Conservation (phyloP, 2,329 filamentous ascomycete genomes). For the Alternaria arborescens region DNA sequence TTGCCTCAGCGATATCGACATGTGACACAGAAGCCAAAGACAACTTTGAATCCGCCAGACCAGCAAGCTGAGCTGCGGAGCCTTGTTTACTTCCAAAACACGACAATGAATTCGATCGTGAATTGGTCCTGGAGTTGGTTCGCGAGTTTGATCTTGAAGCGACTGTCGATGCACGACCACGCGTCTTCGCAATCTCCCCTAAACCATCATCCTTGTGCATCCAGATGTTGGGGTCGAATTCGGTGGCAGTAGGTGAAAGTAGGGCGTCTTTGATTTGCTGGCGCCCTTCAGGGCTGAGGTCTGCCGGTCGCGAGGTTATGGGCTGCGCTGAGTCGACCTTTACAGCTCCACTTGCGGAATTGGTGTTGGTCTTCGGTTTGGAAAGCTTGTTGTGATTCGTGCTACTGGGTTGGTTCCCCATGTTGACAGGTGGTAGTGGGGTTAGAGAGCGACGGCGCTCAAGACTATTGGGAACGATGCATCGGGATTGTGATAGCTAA, state of each 20-base stretch:
- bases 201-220: conserved; percentile 31
- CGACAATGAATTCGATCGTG: conserved; percentile 38
- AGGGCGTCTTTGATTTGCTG: conserved; percentile 43
- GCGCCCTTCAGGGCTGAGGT: conserved; percentile 38
- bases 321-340: conserved; percentile 34
- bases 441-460: conserved; percentile 34
- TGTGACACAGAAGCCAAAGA: conserved; percentile 44
- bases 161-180: conserved; percentile 35
- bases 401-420: conserved; percentile 44
- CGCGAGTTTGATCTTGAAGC: conserved; percentile 41
- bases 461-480: conserved; percentile 15
- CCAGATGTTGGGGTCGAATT: conserved; percentile 26
- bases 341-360: conserved; percentile 32
- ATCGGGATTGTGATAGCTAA: conserved; percentile 24
- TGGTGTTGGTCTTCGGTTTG: conserved; percentile 50
- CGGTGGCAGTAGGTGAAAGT: conserved; percentile 38
- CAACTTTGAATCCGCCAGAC: conserved; percentile 36
- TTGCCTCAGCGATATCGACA: conserved; percentile 57
- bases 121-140: conserved; percentile 23
- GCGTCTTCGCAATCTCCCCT: conserved; percentile 33
- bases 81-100: conserved; percentile 33
- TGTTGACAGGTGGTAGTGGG: conserved; percentile 28
- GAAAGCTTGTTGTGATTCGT: conserved; percentile 40
- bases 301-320: conserved; percentile 33
- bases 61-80: conserved; percentile 35